Base-by-base conservation (phyloP, 2,329 filamentous ascomycete genomes). In the Xylariaceae sp. region DNA sequence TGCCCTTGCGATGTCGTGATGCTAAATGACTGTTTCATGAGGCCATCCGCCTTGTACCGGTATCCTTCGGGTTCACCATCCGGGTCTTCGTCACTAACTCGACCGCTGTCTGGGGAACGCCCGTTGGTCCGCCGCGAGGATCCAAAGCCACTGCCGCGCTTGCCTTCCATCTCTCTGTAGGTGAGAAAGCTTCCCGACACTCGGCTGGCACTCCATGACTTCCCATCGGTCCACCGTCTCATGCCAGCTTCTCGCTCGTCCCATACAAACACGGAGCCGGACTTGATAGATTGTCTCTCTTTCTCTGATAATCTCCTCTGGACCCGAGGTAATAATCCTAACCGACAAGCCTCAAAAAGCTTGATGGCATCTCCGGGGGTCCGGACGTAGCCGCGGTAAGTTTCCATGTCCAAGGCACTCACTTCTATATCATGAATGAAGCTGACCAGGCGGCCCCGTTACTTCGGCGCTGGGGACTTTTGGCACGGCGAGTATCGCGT, bases 21-120 rank as follows among this genome's bases (percentile, higher is more conserved):
- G 73, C 92, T 97, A 77, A 97, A 99, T 0, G 94, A 97, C 71
- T 99, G 94, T 80, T 99, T 99, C 90, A 97, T 96, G 4, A 99
- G 80, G 1, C 94, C 94, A 63, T 99, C 94, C 10, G 87, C 89
- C 76, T 96, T 99, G 73, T 96, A 96, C 56, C 90, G 79, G 68
- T 96, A 96, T 39, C 90, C 90, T 67, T 96, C 90, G 0, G 89
- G 89, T 62, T 95, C 90, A 59, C 83, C 87, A 47, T 89, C 86
- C 57, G 88, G 89, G 60, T 95, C 88, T 43, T 94, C 91, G 62
- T 95, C 90, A 65, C 88, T 92, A 27, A 82, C 83, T 56, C 86
- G 83, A 52, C 83, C 84, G 61, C 87, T 90, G 55, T 96, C 90
- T 32, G 90, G 89, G 9, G 89, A 91, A 73, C 90, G 92, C 53